phyloP scores from a whole-genome alignment of 1,139 yeast genomes.

The Kodamaea arcana region DNA sequence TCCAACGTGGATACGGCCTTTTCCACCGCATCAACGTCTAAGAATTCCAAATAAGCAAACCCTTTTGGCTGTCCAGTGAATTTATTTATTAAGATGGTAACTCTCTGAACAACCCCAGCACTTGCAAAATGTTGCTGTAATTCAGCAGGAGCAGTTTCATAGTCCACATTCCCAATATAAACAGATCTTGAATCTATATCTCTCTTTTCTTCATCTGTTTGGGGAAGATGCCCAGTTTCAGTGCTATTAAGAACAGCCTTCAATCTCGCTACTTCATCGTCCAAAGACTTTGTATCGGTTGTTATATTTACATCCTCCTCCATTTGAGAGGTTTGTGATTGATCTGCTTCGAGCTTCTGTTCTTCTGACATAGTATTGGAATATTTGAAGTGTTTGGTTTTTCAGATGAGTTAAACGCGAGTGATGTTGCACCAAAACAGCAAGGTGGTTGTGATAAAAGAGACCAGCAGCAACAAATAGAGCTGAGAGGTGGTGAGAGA shows the following conservation, averaged over 20 bases:
- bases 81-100: conserved; percentile 72
- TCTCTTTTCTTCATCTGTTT: conserved; percentile 31
- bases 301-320: conserved; percentile 1
- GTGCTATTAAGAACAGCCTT: conserved; percentile 14
- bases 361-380: background rate
- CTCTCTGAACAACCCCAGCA: conserved; percentile 78
- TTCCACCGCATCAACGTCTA: conserved; percentile 56
- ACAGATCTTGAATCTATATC: conserved; percentile 71
- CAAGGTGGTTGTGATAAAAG: no score
- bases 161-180: conserved; percentile 86
- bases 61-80: conserved; percentile 81
- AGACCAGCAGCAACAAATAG: no score
- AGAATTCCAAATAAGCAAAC: conserved; percentile 79
- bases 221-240: conserved; percentile 13
- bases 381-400: background rate
- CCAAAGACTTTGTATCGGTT: conserved; percentile 11
- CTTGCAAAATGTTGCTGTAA: conserved; percentile 72
- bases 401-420: background rate
- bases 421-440: no score
- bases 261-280: conserved; percentile 16
- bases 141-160: conserved; percentile 74
- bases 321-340: background rate
- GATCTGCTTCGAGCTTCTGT: background rate
- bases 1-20: conserved; percentile 61
- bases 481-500: no score